phyloP scores from a whole-genome alignment of 768 basidiomycete genomes.

The Naematelia aurantialba region DNA sequence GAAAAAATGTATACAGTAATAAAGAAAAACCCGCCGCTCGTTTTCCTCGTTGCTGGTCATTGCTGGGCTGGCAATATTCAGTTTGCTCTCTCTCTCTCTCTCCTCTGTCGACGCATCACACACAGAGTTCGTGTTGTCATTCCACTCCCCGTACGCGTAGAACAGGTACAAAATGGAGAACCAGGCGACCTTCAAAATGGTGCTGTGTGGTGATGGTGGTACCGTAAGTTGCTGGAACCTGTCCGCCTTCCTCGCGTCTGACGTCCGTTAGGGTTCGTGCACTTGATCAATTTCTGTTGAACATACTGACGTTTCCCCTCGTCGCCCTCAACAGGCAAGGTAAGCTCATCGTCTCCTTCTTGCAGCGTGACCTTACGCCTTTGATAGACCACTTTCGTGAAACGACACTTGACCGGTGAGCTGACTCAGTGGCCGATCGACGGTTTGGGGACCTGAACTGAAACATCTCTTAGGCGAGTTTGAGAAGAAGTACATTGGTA shows the following conservation, averaged over 20 bases:
- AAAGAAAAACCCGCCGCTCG: background rate
- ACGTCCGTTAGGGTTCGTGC: slow-evolving; percentile 5
- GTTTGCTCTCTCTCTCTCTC: background rate
- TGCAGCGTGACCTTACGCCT: slow-evolving; percentile 11
- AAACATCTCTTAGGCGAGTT: slow-evolving; percentile 69
- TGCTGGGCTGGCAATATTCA: background rate
- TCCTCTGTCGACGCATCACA: too few species aligned
- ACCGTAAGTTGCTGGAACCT: slow-evolving; percentile 17
- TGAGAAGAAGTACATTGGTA: slow-evolving; percentile 99
- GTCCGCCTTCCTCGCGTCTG: background rate
- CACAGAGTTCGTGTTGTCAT: too few species aligned
- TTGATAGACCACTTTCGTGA: slow-evolving; percentile 87
- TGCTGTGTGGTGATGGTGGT: slow-evolving; percentile 70
- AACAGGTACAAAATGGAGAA: slow-evolving; percentile 16
- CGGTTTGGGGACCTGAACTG: background rate
- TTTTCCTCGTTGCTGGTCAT: background rate
- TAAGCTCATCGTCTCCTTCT: slow-evolving; percentile 12
- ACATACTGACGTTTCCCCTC: background rate
- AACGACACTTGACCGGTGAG: slow-evolving; percentile 84
- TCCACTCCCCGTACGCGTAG: background rate
- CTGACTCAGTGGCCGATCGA: background rate
- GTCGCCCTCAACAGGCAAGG: slow-evolving; percentile 20
- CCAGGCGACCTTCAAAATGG: slow-evolving; percentile 95
- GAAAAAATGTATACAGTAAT: background rate
- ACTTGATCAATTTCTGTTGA: background rate